A percentile compares a stretch with the other conserved stretches of the same genome.
These are phyloP conservation scores for Diospyros lotus DNA, from an alignment of 148 eudicot genomes.

Conservation along the genomic window DNA sequence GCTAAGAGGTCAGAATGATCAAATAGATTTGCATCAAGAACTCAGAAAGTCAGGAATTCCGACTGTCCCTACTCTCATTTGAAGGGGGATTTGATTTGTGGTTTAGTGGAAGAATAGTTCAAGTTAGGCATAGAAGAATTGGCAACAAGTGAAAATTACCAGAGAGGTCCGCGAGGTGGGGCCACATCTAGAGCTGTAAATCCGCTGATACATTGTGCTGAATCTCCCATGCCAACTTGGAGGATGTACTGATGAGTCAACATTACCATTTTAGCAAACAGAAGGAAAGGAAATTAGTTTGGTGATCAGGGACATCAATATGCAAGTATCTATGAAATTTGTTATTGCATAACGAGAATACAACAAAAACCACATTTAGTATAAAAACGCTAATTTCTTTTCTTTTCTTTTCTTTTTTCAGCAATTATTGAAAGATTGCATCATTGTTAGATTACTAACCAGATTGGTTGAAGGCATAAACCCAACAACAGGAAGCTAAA, in stretches of 20 bases:
- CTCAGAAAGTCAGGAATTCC: too few relatives aligned
- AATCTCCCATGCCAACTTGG: constrained; percentile 72
- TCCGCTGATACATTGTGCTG: constrained; percentile 87
- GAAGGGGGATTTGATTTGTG: too few relatives aligned
- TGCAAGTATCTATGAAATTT: constrained; percentile 1
- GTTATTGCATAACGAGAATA: neutral
- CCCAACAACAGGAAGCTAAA: too few relatives aligned
- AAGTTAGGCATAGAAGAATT: neutral
- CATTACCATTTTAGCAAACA: constrained; percentile 2
- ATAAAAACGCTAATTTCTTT: too few relatives aligned
- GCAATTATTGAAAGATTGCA: too few relatives aligned
- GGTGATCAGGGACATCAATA: neutral
- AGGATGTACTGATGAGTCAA: constrained; percentile 57
- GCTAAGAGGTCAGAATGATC: too few relatives aligned
- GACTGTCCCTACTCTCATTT: too few relatives aligned
- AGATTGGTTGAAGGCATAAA: too few relatives aligned
- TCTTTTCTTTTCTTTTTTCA: too few relatives aligned
- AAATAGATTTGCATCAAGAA: too few relatives aligned
- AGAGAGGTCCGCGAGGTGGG: constrained; percentile 93
- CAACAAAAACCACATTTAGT: neutral
- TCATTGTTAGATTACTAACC: too few relatives aligned
- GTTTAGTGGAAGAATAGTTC: too few relatives aligned
- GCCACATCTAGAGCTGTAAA: constrained; percentile 76
- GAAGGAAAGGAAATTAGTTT: neutral
- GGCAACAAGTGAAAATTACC: constrained; percentile 34